These are phyloP conservation scores for Geotrichum cucujoidarum DNA, from an alignment of 1,139 yeast genomes.

Conservation along the genomic window DNA sequence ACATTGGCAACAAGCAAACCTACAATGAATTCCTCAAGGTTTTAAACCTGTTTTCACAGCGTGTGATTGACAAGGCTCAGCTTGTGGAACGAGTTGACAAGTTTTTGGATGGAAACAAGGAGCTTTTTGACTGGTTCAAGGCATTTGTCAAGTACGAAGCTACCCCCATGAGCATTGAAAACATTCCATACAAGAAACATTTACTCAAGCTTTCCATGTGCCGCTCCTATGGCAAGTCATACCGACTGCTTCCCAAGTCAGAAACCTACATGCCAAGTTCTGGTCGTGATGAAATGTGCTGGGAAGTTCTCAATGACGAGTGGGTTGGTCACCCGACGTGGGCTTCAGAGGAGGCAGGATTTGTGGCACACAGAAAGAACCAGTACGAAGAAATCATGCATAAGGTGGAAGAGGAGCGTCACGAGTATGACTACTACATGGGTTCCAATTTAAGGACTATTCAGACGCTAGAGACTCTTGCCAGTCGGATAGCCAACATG, in stretches of 20 bases:
- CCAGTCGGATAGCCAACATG: slow-evolving; percentile 92
- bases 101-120: slow-evolving; percentile 75
- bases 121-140: slow-evolving; percentile 86
- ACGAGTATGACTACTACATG: slow-evolving; percentile 92
- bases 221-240: slow-evolving; percentile 76
- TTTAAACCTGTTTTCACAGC: slow-evolving; percentile 81
- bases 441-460: slow-evolving; percentile 93
- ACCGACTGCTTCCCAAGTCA: slow-evolving; percentile 85
- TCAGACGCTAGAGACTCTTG: slow-evolving; percentile 91
- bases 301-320: slow-evolving; percentile 97
- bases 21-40: slow-evolving; percentile 88
- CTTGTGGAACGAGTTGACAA: slow-evolving; percentile 81
- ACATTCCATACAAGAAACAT: slow-evolving; percentile 82
- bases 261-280: slow-evolving; percentile 97
- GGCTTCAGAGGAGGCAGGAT: slow-evolving; percentile 99
- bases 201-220: slow-evolving; percentile 83
- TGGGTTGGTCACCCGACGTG: slow-evolving; percentile 99
- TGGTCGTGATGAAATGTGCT: slow-evolving; percentile 97
- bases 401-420: slow-evolving; percentile 95
- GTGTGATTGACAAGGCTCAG: slow-evolving; percentile 75
- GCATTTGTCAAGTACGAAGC: slow-evolving; percentile 80
- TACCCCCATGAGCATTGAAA: slow-evolving; percentile 61
- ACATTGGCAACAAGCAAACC: slow-evolving; percentile 81
- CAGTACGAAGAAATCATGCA: slow-evolving; percentile 94
- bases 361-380: slow-evolving; percentile 94